Evolutionary conservation across 257 asterid species (phyloP).

Genomic region (Gynochthodes officinalis): DNA sequence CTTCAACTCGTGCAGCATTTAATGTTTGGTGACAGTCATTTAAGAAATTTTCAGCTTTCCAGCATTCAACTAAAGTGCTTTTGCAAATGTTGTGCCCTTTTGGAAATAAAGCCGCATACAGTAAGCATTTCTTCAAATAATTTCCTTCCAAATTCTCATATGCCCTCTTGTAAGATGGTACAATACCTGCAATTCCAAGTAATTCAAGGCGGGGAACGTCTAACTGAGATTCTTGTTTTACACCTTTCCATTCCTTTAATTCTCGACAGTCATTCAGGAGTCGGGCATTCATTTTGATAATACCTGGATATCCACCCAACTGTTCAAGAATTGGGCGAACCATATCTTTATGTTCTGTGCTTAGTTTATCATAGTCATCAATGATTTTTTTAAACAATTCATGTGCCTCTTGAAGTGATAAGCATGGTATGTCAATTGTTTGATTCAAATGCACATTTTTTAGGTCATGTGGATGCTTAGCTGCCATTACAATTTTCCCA

Average conservation of each 20-base stretch:
- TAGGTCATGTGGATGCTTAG: too few species aligned
- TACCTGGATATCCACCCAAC: neutral
- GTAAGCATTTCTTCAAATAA: neutral
- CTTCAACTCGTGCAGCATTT: rapidly evolving
- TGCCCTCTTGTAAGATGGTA: neutral
- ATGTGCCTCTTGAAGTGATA: neutral
- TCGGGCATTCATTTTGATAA: neutral
- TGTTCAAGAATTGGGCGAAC: too few species aligned
- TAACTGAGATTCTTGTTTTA: neutral
- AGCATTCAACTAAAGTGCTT: neutral
- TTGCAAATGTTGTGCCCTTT: neutral
- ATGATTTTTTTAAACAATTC: neutral
- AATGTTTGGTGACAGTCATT: neutral
- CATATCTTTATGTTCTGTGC: neutral
- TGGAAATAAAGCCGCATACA: neutral
- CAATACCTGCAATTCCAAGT: neutral
- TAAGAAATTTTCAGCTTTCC: neutral
- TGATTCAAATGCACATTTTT: neutral
- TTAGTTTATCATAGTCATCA: neutral
- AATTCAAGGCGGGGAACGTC: neutral
- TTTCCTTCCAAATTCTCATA: neutral
- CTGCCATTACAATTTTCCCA: neutral
- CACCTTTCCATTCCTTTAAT: rapidly evolving
- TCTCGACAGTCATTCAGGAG: neutral
- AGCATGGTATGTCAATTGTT: neutral